These are phyloP conservation scores for Leavenworthia alabamica DNA, from an alignment of 345 rosid genomes.

Conservation along the genomic window DNA sequence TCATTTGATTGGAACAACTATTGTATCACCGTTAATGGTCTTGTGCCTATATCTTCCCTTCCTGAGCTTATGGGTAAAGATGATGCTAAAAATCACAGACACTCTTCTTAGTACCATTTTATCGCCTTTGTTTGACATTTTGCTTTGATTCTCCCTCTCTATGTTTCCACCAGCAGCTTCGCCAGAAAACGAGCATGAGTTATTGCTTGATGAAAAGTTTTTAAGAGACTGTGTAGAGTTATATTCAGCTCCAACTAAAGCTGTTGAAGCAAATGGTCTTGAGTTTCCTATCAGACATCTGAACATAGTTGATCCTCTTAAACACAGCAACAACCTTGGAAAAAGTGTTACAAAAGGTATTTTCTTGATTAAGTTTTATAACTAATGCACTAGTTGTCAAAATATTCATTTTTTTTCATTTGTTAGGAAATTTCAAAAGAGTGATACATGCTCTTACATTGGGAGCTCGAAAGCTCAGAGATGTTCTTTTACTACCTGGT, in stretches of 20 bases:
- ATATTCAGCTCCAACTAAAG: conserved; percentile 40
- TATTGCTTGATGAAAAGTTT: conserved; percentile 55
- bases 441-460: conserved; percentile 54
- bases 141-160: background rate
- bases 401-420: background rate
- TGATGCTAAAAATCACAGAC: background rate
- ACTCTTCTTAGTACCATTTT: background rate
- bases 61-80: conserved; percentile 50
- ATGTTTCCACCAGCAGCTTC: conserved; percentile 8
- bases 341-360: conserved; percentile 85
- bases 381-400: background rate
- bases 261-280: conserved; percentile 32
- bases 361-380: background rate
- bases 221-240: conserved; percentile 39
- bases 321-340: conserved; percentile 76
- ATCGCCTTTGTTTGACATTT: background rate
- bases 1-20: conserved; percentile 74
- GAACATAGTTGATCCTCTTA: conserved; percentile 82
- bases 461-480: conserved; percentile 51
- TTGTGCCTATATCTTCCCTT: conserved; percentile 50
- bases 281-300: conserved; percentile 56
- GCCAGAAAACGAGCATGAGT: conserved; percentile 36
- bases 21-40: conserved; percentile 57
- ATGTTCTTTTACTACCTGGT: conserved; percentile 54
- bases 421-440: conserved; percentile 63